Conservation (phyloP, 371 early-diverging fungal genomes). For the Basidiobolus meristosporus region DNA sequence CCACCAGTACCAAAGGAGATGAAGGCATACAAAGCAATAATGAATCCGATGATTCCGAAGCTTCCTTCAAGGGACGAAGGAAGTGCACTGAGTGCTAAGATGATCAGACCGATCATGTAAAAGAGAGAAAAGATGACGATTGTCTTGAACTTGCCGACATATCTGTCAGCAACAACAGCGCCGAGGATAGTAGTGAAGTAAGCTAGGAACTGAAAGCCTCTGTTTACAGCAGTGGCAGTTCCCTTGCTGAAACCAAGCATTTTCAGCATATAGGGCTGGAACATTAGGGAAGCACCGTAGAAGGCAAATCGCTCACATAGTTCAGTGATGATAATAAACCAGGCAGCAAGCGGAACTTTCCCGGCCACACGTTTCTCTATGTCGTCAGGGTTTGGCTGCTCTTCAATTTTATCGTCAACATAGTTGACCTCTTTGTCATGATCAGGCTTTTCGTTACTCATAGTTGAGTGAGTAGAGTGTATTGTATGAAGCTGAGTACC, state of each 20-base stretch:
- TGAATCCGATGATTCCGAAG: constrained; percentile 36
- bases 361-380: constrained; percentile 13
- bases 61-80: constrained; percentile 21
- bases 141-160: constrained; percentile 63
- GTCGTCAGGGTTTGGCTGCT: too few relatives aligned
- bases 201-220: constrained; percentile 62
- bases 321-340: constrained; percentile 30
- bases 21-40: constrained; percentile 36
- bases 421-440: too few relatives aligned
- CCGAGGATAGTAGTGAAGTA: constrained; percentile 65
- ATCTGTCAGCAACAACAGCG: constrained; percentile 60
- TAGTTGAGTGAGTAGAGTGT: too few relatives aligned
- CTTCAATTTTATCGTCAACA: too few relatives aligned
- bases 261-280: constrained; percentile 37
- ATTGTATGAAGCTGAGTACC: too few relatives aligned
- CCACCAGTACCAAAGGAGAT: constrained; percentile 68
- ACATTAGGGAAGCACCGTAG: constrained; percentile 43
- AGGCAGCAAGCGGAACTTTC: constrained; percentile 20
- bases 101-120: constrained; percentile 43
- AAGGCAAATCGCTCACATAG: constrained; percentile 53
- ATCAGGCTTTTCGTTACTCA: too few relatives aligned
- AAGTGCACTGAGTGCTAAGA: constrained; percentile 40
- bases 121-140: constrained; percentile 39
- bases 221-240: constrained; percentile 41
- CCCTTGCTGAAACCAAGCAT: constrained; percentile 21